Base-by-base conservation (phyloP, 192 early-diverging fungal species). In the Phycomyces blakesleeanus region DNA sequence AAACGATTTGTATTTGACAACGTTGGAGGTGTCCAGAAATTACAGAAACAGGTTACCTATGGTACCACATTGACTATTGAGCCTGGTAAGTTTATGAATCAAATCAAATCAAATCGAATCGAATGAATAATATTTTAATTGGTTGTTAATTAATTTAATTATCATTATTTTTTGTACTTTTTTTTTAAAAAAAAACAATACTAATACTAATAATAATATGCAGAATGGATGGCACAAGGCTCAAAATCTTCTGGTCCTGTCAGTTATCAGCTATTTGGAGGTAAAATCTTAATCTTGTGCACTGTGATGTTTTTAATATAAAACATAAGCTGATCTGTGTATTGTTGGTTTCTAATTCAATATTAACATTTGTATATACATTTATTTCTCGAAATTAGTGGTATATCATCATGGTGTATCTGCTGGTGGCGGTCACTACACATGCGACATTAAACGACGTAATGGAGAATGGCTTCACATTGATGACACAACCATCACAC, bases 401-500 rank as follows among this genome's bases (percentile, higher is more conserved):
- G 92, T 99, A 7, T 94, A 97, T 71, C 97, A 99, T 77, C 97
- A 97, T 71, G 96, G 97, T 3, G 73, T 74, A 51, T 79, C 81
- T 24, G 90, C 94, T 16, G 86, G 80, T 14, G 95, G 93, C 34
- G 97, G 97, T 8, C 97, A 99, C 67, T 99, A 99, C 76, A 99
- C 97, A 2, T 95, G 93, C 78, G 93, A 96, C 77, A 81, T 99
- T 6, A 64, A 80, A 56, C 79, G 89, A 54, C 78, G 86, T 9
- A 78, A 80, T 52, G 72, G 81, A 41, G 80, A 88, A 60, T 99
- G 97, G 97, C 82, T 95, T 53, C 88, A 87, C 47, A 88, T 97
- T 42, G 96, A 99, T 71, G 97, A 99, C 69, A 87, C 87, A 16
- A 83, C 78, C 29, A 90, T 99, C 49, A 73, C 69, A 12, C 61